A percentile compares a stretch with the other conserved stretches of the same genome.
These are phyloP conservation scores for Fraxinus xanthoxyloides DNA, from an alignment of 305 asterid genomes.

Conservation along the genomic window DNA sequence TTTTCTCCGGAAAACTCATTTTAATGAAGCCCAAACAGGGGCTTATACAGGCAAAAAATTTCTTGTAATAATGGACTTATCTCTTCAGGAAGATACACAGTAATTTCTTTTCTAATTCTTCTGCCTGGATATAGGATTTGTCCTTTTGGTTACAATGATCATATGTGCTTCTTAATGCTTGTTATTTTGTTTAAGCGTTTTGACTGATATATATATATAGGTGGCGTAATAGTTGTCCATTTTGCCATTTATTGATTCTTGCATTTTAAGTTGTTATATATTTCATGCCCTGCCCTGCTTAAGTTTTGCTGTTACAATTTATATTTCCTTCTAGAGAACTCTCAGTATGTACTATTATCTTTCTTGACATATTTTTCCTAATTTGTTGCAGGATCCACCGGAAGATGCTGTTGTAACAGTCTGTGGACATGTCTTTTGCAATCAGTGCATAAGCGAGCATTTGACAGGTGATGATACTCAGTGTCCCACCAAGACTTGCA, in stretches of 20 bases:
- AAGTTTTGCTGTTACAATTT: background rate
- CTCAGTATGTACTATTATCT: background rate
- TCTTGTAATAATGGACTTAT: background rate
- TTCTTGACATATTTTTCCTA: constrained; percentile 12
- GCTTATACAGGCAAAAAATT: background rate
- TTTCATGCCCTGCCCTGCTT: background rate
- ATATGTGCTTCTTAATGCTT: background rate
- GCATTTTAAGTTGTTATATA: background rate
- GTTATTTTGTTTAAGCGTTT: constrained; percentile 6
- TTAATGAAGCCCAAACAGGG: background rate
- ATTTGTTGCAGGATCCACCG: constrained; percentile 77
- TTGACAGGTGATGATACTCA: constrained; percentile 72
- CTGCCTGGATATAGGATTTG: background rate
- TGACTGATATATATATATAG: background rate
- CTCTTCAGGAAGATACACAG: background rate
- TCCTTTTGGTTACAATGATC: background rate
- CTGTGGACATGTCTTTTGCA: constrained; percentile 96
- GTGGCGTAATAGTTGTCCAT: background rate
- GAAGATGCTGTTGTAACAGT: constrained; percentile 90
- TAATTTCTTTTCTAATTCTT: background rate
- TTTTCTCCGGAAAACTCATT: background rate
- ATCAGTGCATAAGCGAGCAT: constrained; percentile 91
- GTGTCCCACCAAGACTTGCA: constrained; percentile 83
- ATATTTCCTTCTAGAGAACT: background rate
- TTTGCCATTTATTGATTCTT: background rate